A percentile compares a stretch with the other conserved stretches of the same genome.
These are phyloP conservation scores for Pyrenula aspistea DNA, from an alignment of 495 filamentous ascomycete species.

Conservation along the genomic window DNA sequence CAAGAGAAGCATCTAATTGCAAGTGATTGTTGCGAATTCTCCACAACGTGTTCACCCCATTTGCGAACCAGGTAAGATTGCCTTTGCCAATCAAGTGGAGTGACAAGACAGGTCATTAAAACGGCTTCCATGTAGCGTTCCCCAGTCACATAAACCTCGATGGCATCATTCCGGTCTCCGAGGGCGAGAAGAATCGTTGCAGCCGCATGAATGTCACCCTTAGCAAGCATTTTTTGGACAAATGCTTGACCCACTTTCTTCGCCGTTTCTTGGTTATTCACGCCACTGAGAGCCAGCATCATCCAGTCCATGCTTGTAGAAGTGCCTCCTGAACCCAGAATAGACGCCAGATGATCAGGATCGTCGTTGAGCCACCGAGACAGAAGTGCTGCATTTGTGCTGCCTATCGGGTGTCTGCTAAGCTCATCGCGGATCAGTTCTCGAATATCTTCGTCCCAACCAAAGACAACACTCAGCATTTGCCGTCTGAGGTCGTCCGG, in stretches of 20 bases:
- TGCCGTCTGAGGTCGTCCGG: slow-evolving; percentile 77
- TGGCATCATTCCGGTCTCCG: slow-evolving; percentile 85
- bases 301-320: slow-evolving; percentile 85
- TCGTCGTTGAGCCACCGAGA: slow-evolving; percentile 88
- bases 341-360: slow-evolving; percentile 66
- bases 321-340: slow-evolving; percentile 64
- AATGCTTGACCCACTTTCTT: slow-evolving; percentile 87
- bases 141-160: slow-evolving; percentile 92
- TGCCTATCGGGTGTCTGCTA: slow-evolving; percentile 56
- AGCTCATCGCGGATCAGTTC: slow-evolving; percentile 78
- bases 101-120: slow-evolving; percentile 62
- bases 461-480: slow-evolving; percentile 92
- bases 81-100: slow-evolving; percentile 74
- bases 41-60: slow-evolving; percentile 89
- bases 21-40: slow-evolving; percentile 74
- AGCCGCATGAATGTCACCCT: slow-evolving; percentile 82
- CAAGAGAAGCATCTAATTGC: slow-evolving; percentile 89
- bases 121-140: slow-evolving; percentile 86
- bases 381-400: slow-evolving; percentile 65
- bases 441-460: slow-evolving; percentile 81
- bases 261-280: slow-evolving; percentile 65
- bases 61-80: slow-evolving; percentile 77
- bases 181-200: slow-evolving; percentile 84
- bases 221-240: slow-evolving; percentile 79
- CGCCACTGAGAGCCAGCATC: slow-evolving; percentile 83